Percentiles rank a stretch among this genome's conserved stretches.
Evolutionary conservation across 768 basidiomycete genomes (phyloP).

Genomic region (Myochromella boudieri): DNA sequence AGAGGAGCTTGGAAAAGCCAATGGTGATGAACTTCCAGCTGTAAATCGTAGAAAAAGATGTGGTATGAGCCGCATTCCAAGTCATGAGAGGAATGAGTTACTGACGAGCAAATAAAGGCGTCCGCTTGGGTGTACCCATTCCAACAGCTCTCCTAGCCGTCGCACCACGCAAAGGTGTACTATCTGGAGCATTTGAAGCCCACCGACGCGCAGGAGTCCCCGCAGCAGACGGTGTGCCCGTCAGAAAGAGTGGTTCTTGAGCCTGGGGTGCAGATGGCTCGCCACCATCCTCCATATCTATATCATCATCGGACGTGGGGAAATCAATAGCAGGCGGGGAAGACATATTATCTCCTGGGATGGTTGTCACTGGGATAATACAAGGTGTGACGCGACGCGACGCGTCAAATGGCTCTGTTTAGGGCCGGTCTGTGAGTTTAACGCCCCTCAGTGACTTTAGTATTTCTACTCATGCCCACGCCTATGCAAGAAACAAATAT

Average conservation of each 20-base stretch:
- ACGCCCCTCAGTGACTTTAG: neutral
- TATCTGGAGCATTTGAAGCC: slow-evolving; percentile 36
- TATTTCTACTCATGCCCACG: neutral
- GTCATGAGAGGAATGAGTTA: slow-evolving; percentile 6
- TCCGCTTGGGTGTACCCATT: slow-evolving; percentile 54
- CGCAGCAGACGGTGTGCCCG: slow-evolving; percentile 49
- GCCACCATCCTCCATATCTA: slow-evolving; percentile 46
- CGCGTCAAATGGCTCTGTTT: slow-evolving; percentile 47
- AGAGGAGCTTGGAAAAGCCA: slow-evolving; percentile 65
- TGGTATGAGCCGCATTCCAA: neutral
- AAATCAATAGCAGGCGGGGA: slow-evolving; percentile 66
- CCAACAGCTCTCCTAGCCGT: slow-evolving; percentile 56
- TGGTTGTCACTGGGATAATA: slow-evolving; percentile 12
- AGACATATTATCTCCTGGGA: slow-evolving; percentile 46
- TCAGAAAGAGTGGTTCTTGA: slow-evolving; percentile 50
- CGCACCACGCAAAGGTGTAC: slow-evolving; percentile 45
- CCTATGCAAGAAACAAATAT: too few species aligned
- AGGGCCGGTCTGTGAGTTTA: slow-evolving; percentile 46
- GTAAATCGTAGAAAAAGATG: slow-evolving; percentile 14
- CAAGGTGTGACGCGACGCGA: slow-evolving; percentile 53
- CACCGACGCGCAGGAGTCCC: slow-evolving; percentile 48
- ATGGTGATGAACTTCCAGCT: slow-evolving; percentile 63
- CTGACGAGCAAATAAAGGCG: slow-evolving; percentile 53
- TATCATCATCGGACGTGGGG: slow-evolving; percentile 60
- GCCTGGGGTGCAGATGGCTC: slow-evolving; percentile 39